phyloP scores from a whole-genome alignment of 306 rosid genomes.

The Chamaecrista fasciculata region DNA sequence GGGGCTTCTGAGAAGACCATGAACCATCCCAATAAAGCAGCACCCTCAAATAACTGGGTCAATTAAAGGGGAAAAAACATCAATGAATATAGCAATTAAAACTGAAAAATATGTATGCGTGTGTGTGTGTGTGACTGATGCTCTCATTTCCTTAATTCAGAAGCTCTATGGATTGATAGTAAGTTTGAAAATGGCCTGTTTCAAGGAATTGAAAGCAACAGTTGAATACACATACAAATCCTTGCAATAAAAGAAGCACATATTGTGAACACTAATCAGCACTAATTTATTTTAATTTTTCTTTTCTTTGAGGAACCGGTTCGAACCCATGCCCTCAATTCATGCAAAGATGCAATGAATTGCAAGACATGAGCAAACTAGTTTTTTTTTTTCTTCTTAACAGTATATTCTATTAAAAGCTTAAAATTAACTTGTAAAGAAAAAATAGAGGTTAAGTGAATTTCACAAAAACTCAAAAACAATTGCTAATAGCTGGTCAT shows the following conservation, averaged over 20 bases:
- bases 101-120: not conserved
- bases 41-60: conserved; percentile 1
- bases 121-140: not conserved
- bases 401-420: not conserved
- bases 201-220: not conserved
- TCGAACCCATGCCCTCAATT: too few species aligned
- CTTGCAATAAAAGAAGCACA: not conserved
- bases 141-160: not conserved
- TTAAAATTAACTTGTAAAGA: not conserved
- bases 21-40: conserved; percentile 18
- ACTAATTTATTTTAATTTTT: not conserved
- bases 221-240: not conserved
- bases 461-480: not conserved
- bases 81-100: not conserved
- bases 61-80: not conserved
- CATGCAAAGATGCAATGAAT: too few species aligned
- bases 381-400: not conserved
- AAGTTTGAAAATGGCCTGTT: not conserved
- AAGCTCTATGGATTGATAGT: not conserved
- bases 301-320: too few species aligned
- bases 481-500: not conserved
- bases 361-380: too few species aligned
- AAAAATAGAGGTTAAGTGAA: not conserved
- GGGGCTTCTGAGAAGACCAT: conserved; percentile 41
- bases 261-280: not conserved